phyloP scores from a whole-genome alignment of 345 rosid species.

The Clarkia xantiana region DNA sequence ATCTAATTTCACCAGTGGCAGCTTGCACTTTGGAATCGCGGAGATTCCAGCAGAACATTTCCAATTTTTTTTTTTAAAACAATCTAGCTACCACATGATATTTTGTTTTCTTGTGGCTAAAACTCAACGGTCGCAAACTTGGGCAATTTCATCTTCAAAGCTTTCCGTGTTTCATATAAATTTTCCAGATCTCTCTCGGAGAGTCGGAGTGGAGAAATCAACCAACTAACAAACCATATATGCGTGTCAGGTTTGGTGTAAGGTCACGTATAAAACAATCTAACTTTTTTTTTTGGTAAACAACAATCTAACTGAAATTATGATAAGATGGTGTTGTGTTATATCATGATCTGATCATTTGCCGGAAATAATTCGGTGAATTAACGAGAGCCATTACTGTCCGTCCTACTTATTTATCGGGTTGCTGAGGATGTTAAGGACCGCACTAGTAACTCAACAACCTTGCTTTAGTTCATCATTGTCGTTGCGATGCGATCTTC shows the following conservation, averaged over 20 bases:
- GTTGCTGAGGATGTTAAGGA: conserved; percentile 13
- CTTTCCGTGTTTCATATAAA: background rate
- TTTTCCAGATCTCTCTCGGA: background rate
- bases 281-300: no score
- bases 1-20: no score
- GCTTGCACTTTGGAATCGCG: no score
- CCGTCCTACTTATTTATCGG: background rate
- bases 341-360: no score
- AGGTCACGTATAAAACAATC: background rate
- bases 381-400: background rate
- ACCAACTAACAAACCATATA: background rate
- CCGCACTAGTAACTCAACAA: conserved; percentile 10
- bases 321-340: no score
- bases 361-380: background rate
- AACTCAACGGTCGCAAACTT: no score
- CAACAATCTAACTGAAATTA: no score
- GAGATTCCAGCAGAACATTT: no score
- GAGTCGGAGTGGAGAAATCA: background rate
- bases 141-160: background rate
- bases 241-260: background rate
- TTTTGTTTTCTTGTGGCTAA: background rate
- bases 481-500: conserved; percentile 6
- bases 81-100: conserved; percentile 4
- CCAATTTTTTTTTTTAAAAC: no score
- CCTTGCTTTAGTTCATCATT: conserved; percentile 12